These are phyloP conservation scores for Achlya hypogyna DNA, from an alignment of 352 stramenopile species.

Conservation along the genomic window DNA sequence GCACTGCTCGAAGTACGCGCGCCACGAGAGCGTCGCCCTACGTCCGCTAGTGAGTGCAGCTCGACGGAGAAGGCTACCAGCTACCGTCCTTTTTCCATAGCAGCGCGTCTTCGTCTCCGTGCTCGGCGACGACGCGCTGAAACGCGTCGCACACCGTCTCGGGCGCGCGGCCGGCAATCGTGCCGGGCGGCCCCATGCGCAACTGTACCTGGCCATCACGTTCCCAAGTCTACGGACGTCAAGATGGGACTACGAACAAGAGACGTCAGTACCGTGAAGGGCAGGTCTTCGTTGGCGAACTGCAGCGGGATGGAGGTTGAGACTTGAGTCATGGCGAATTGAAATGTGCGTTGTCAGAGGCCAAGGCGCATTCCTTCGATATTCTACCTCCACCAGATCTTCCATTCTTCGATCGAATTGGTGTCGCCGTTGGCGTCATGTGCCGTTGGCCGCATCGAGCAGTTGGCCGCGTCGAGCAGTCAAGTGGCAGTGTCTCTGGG, in stretches of 20 bases:
- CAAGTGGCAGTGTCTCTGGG: too few species aligned
- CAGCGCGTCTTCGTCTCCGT: slow-evolving; percentile 15
- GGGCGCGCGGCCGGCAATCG: not conserved
- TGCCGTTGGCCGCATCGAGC: too few species aligned
- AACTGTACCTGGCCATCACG: slow-evolving; percentile 78
- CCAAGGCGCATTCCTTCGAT: not conserved
- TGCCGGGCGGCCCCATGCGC: slow-evolving; percentile 42
- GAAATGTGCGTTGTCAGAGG: not conserved
- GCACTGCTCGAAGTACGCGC: slow-evolving; percentile 25
- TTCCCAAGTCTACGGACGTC: slow-evolving; percentile 49
- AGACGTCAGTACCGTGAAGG: not conserved
- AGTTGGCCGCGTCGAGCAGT: too few species aligned
- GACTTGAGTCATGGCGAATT: not conserved
- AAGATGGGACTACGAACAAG: not conserved
- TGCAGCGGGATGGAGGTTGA: not conserved
- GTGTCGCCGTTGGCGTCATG: not conserved
- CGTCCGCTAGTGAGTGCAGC: not conserved
- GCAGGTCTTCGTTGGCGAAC: not conserved
- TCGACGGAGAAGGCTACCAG: not conserved
- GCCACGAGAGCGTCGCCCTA: slow-evolving; percentile 22
- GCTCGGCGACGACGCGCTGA: not conserved
- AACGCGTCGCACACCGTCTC: slow-evolving; percentile 14
- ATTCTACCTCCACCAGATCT: not conserved
- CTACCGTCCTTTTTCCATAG: slow-evolving; percentile 12
- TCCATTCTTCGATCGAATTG: not conserved